These are phyloP conservation scores for Saposhnikovia divaricata DNA, from an alignment of 129 eudicot genomes.

Conservation along the genomic window DNA sequence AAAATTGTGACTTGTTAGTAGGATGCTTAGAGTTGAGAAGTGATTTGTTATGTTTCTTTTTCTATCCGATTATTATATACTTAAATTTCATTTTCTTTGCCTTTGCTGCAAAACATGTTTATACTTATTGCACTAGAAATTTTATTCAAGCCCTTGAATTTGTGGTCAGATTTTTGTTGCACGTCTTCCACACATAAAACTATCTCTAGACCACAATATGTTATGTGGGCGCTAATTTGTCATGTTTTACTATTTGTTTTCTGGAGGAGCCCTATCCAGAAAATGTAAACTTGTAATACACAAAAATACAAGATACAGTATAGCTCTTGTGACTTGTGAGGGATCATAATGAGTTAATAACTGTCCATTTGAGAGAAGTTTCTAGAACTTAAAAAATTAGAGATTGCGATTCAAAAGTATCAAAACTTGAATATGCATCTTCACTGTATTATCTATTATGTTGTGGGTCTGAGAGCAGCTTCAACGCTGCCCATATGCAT, in stretches of 20 bases:
- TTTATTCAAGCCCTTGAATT: not conserved
- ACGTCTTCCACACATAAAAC: not conserved
- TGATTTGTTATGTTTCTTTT: slow-evolving; percentile 2
- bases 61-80: not conserved
- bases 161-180: no score
- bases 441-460: not conserved
- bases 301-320: not conserved
- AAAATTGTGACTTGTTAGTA: not conserved
- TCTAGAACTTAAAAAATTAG: not conserved
- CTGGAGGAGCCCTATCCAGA: not conserved
- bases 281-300: not conserved
- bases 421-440: not conserved
- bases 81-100: not conserved
- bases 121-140: not conserved
- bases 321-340: not conserved
- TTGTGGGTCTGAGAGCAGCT: not conserved
- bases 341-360: no score
- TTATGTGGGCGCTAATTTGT: not conserved
- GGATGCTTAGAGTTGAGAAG: not conserved
- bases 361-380: not conserved
- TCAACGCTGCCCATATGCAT: no score
- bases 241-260: not conserved
- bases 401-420: not conserved
- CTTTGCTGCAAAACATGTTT: not conserved
- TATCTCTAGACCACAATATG: not conserved